phyloP scores from a whole-genome alignment of 2,329 filamentous ascomycete species.

The Cladobotryum protrusum region DNA sequence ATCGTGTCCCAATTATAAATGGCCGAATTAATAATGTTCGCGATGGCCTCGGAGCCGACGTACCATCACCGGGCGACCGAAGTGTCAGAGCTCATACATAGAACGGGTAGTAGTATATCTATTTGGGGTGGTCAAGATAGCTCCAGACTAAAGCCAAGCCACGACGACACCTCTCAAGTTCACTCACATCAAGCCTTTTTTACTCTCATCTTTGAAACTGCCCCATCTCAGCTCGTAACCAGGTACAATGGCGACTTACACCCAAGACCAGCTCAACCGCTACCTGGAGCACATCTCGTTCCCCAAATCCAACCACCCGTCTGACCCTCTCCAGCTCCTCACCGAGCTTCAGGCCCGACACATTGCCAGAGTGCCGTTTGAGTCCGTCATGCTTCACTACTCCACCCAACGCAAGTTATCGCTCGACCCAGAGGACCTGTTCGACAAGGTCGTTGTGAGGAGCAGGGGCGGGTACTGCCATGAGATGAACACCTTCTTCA shows the following conservation, averaged over 20 bases:
- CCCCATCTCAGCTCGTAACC: too few relatives aligned
- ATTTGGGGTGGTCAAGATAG: too few relatives aligned
- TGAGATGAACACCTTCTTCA: conserved; percentile 42
- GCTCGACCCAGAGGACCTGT: conserved; percentile 36
- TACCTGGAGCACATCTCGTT: conserved; percentile 26
- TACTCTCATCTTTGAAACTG: too few relatives aligned
- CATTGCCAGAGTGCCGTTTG: conserved; percentile 47
- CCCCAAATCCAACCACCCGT: conserved; percentile 16
- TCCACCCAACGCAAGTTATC: conserved; percentile 27
- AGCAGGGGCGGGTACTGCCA: conserved; percentile 49
- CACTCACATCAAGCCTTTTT: too few relatives aligned
- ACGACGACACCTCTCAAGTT: too few relatives aligned
- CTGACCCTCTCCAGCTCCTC: conserved; percentile 24
- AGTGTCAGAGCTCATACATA: too few relatives aligned
- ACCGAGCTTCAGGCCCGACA: conserved; percentile 32
- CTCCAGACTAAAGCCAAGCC: too few relatives aligned
- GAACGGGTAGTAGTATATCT: too few relatives aligned
- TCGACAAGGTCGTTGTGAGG: conserved; percentile 37
- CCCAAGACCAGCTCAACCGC: conserved; percentile 22
- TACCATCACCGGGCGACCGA: too few relatives aligned
- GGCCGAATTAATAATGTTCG: too few relatives aligned
- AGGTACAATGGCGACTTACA: conserved; percentile 4
- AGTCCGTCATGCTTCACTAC: conserved; percentile 49
- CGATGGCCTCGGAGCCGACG: too few relatives aligned
- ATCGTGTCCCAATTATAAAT: too few relatives aligned